A percentile compares a stretch with the other conserved stretches of the same genome.
Conservation (phyloP, 2,329 filamentous ascomycete genomes). For the Penicillium capsulatum region DNA sequence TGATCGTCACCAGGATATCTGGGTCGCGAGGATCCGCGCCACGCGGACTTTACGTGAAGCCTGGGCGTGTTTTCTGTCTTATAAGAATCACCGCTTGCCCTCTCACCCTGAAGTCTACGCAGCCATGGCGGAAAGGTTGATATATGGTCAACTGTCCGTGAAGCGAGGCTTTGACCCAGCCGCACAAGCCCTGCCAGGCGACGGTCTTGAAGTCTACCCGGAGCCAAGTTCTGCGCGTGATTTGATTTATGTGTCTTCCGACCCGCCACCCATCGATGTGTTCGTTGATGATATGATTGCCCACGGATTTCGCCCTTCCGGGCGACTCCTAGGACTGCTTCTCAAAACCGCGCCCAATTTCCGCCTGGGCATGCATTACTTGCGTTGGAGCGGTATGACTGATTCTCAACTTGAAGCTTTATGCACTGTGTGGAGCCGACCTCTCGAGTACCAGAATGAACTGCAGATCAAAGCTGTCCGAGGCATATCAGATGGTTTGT, state of each 20-base stretch:
- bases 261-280: slow-evolving; percentile 50
- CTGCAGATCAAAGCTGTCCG: slow-evolving; percentile 26
- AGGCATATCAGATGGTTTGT: slow-evolving; percentile 25
- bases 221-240: slow-evolving; percentile 56
- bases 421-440: slow-evolving; percentile 22
- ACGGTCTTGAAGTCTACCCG: slow-evolving; percentile 52
- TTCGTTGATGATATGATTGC: slow-evolving; percentile 51
- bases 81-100: slow-evolving; percentile 43
- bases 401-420: slow-evolving; percentile 30
- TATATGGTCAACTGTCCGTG: slow-evolving; percentile 34
- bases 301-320: slow-evolving; percentile 42
- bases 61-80: slow-evolving; percentile 61
- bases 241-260: slow-evolving; percentile 53
- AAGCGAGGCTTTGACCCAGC: slow-evolving; percentile 18
- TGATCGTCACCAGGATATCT: slow-evolving; percentile 39
- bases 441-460: slow-evolving; percentile 10
- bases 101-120: slow-evolving; percentile 46
- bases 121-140: slow-evolving; percentile 56
- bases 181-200: slow-evolving; percentile 49
- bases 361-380: slow-evolving; percentile 40
- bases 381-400: slow-evolving; percentile 37
- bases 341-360: slow-evolving; percentile 43
- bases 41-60: slow-evolving; percentile 61
- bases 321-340: slow-evolving; percentile 48
- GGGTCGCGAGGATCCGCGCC: slow-evolving; percentile 55